Base-by-base conservation (phyloP, 495 filamentous ascomycete genomes). In the Xylaria nigripes region DNA sequence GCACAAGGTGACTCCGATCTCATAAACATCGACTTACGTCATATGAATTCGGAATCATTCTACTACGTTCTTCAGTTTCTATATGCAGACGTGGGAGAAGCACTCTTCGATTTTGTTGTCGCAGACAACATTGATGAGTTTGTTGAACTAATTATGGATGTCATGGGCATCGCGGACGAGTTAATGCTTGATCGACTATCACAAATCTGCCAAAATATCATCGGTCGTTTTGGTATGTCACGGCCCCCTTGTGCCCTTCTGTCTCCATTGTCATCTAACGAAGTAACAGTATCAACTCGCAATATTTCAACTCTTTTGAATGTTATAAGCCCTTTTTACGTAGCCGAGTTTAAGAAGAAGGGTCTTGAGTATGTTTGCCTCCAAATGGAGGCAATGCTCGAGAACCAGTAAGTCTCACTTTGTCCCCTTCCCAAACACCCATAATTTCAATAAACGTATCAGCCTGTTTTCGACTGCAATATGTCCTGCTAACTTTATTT, bases 131-230 rank as follows among this genome's bases (percentile, higher is more conserved):
- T 94, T 16, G 89, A 95, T 48, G 83, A 87, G 45, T 90, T 95
- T 55, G 77, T 91, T 9, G 89, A 96, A 59, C 72, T 93, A 29
- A 73, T 96, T n/a, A 78, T 97, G 71, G 92, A 96, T 54, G 88
- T 97, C 27, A 84, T 95, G 78, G 85, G 82, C 50, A 85, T 90
- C 34, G 87, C 90, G 8, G 87, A 98, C 62, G 93, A 97, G 61
- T 75, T 98, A 54, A 95, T 98, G 90, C 79, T 98, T 32, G 92
- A 96, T 64, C 76, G 90, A 24, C 70, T 98, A 23, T 88, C 86
- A 12, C 89, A 95, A 65, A 82, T 92, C 13, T 97, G 92, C 67
- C 93, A 98, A 63, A 83, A 83, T 51, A 71, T 89, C 41, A 79
- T 97, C 54, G 93, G 93, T n/a, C 80, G 78, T 36, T 95, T 91